Evolutionary conservation across 169 alveolate genomes (phyloP), one percentile per base, ranked within the genome.

Genomic region (Eimeria brunetti): DNA sequence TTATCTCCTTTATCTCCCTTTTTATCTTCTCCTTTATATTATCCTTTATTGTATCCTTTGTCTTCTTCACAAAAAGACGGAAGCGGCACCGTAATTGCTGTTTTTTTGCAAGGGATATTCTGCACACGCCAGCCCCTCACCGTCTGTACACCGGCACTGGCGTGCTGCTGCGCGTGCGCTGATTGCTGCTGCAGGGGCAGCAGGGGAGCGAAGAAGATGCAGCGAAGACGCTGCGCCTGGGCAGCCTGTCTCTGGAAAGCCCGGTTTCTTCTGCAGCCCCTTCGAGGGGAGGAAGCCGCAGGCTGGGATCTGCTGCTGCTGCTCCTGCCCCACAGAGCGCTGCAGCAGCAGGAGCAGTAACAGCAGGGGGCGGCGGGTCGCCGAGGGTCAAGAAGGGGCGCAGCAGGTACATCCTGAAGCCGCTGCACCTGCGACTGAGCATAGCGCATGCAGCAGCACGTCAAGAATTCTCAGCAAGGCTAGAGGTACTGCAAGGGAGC

Each of bases 401-500:
- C 90, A 49, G 75, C 90, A 83, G 90, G 36, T 97, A 96, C 89
- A 88, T 97, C 46, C 83, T 91, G 89, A 94, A 96, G 96, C 97
- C 96, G 30, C 96, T 94, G 88, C 96, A 89, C 44, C 60, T 96
- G 89, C 95, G 95, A 20, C 49, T 95, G 53, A 89, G 88, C 49
- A 95, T 93, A 44, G 95, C 95, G 38, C 97, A 96, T 69, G 90
- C 97, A 44, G 88, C 97, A 60, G 95, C 91, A 2, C 94, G 88
- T 58, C 94, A 94, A 49, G 98, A 97, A 89, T 83, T 97, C 81
- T 93, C 96, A 30, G 97, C 97, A 11, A 71, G 92, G 85, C 94
- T 97, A 41, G 97, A 97, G 91, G 96, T 97, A 69, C 88, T 96
- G 67, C 95, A 96, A 71, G 96, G 95, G 60, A 91, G 96, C 93